A percentile compares a stretch with the other conserved stretches of the same genome.
Evolutionary conservation across 352 stramenopile species (phyloP).

Genomic region (Globisporangium cederbergense): DNA sequence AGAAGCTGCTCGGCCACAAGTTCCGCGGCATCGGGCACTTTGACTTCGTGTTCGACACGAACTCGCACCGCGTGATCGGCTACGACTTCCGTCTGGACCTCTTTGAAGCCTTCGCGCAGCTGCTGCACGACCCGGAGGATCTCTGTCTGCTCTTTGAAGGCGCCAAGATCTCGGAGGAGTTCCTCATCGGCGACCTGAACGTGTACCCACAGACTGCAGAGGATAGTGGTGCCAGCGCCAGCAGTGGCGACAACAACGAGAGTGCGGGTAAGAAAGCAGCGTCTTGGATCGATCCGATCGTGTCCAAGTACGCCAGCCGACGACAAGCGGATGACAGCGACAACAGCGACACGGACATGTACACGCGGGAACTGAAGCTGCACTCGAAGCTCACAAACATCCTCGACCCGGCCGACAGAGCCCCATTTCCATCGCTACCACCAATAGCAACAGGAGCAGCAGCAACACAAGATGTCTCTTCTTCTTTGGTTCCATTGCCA

Average conservation of each 20-base stretch:
- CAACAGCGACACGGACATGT: not conserved
- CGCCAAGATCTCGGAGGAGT: constrained; percentile 48
- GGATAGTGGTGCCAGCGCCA: not conserved
- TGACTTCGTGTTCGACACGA: constrained; percentile 43
- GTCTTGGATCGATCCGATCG: constrained; percentile 4
- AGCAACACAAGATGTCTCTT: not conserved
- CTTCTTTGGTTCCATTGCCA: not conserved
- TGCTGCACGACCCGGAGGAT: constrained; percentile 38
- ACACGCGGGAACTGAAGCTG: not conserved
- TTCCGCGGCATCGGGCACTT: constrained; percentile 32
- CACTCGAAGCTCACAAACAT: constrained; percentile 14
- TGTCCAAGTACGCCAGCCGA: constrained; percentile 10
- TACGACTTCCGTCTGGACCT: constrained; percentile 50
- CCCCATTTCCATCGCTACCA: not conserved
- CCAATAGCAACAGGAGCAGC: not conserved
- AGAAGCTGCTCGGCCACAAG: constrained; percentile 28
- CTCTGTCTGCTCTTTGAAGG: constrained; percentile 37
- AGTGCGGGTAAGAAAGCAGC: not conserved
- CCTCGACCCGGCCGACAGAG: constrained; percentile 7
- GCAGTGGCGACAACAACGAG: not conserved
- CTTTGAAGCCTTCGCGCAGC: constrained; percentile 28
- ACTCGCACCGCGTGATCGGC: constrained; percentile 31
- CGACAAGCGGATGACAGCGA: not conserved
- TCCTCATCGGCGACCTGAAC: constrained; percentile 41
- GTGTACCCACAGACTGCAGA: constrained; percentile 18